Evolutionary conservation across 2,329 filamentous ascomycete species (phyloP), one percentile per base, ranked within the genome.

Genomic region (Myriosclerotinia curreyana): DNA sequence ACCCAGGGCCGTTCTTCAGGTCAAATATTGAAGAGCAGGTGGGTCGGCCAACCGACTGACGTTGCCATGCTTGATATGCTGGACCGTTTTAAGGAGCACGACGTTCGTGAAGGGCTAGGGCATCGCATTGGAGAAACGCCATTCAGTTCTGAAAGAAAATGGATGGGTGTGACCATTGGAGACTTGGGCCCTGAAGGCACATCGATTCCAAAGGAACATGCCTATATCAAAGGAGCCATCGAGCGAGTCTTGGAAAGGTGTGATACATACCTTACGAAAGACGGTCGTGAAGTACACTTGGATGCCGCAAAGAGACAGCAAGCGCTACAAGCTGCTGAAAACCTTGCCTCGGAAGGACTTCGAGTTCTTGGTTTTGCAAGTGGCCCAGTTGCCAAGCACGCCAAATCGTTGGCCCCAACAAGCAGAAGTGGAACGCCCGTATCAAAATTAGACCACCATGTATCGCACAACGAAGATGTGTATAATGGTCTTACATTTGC

Each of bases 91-190:
- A 90, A 90, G 66, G 94, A 97, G 75, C 91, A 96, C 69, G 95
- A 99, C 77, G 86, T 96, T 53, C 88, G 96, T 66, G 89, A 95
- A 54, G 88, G 90, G 12, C 86, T 96, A 62, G 92, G 92, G n/a
- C 83, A 84, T 40, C 89, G 94, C 56, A 85, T 89, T 40, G 86
- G 87, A 51, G 95, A 99, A 76, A 93, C 91, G 0, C 93, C 95
- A 0, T 99, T 99, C 77, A 98, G 94, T 75, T 99, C 95, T 0
- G 92, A 96, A 74, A 86, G 94, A 64, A 99, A 99, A 77, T 99
- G 94, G 94, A 99, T 99, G 96, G 96, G 96, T 42, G 93, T 97
- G 36, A 89, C 92, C 2, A 90, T 97, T 70, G 86, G 86, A 38
- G 78, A 76, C 67, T 66, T 67, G 36, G 67, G 65, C 25, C 66